Conservation (phyloP, 805 yeast genomes). For the Kodamaea fukazawae region DNA sequence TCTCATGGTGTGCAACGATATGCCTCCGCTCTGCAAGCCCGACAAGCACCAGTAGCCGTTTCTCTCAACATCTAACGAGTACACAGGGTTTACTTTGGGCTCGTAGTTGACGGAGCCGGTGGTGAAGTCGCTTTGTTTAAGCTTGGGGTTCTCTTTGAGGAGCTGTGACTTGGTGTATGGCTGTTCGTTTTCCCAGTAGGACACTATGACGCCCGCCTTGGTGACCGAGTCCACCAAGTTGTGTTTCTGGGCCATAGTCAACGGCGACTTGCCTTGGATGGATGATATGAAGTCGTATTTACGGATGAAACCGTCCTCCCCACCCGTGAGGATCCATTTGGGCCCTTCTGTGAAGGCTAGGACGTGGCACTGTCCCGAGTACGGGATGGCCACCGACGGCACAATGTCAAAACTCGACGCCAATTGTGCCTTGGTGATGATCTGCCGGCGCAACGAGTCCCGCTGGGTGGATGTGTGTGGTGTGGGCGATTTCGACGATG, state of each 20-base stretch:
- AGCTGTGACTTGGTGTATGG: constrained; percentile 54
- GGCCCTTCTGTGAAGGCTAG: constrained; percentile 76
- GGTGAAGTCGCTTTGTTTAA: constrained; percentile 33
- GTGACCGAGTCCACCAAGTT: constrained; percentile 81
- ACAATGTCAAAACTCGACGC: constrained; percentile 65
- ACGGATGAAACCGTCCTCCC: constrained; percentile 91
- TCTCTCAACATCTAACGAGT: constrained; percentile 78
- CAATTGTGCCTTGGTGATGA: constrained; percentile 43
- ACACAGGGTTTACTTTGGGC: constrained; percentile 78
- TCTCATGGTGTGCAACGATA: constrained; percentile 76
- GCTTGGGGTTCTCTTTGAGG: constrained; percentile 37
- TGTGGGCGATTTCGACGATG: not conserved
- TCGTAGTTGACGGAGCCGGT: constrained; percentile 44
- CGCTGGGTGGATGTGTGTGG: constrained; percentile 4
- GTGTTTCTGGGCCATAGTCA: constrained; percentile 90
- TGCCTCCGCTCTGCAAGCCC: constrained; percentile 84
- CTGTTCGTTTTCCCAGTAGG: constrained; percentile 96
- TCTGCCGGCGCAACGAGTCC: constrained; percentile 21
- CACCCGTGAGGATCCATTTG: constrained; percentile 88
- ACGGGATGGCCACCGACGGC: constrained; percentile 88
- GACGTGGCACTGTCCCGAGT: constrained; percentile 73
- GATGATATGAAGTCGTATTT: constrained; percentile 85
- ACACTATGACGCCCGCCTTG: constrained; percentile 75
- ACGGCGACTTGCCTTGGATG: constrained; percentile 78
- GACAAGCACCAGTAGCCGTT: constrained; percentile 82